Base-by-base conservation (phyloP, 139 green algal species). In the Limnomonas spitsbergensis region DNA sequence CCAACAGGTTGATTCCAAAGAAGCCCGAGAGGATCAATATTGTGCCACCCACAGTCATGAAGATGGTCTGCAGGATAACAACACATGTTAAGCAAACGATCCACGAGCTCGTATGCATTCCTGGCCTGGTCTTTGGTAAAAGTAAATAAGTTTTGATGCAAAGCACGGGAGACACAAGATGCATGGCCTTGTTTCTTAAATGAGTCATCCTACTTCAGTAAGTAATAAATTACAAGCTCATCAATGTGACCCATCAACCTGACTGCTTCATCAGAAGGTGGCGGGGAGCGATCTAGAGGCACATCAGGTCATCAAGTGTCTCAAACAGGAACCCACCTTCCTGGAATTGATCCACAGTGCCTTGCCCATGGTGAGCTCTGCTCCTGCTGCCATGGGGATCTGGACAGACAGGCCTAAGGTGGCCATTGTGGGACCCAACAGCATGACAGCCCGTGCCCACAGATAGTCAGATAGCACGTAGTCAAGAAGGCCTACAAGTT, bases 381-480 rank as follows among this genome's bases (percentile, higher is more conserved):
- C 84, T 9, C 79, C 73, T 4, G 85, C 87, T n/a, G 90, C 86
- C 27, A 95, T 81, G 20, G 91, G 91, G 35, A 96, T 90, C 80
- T 98, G 95, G 0, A 97, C 80, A 0, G 89, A 91, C 20, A 98
- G 86, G 1, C 93, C 93, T 0, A 95, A 81, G 0, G 94, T 97
- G 27, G 94, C 94, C 7, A 96, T 77, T 0, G 95, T 98, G 47
- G 95, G 93, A 3, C 92, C 89, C 47, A 97, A 83, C 26, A 99
- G 83, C 66, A 99, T 84, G 4, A 99, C 95, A 14, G 96, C 92
- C 0, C 92, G 80, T 0, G 94, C 95, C 96, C 96, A 99, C 4
- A 98, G 87, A 82, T 97, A 98, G 85, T 99, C 96, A 2, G 88
- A 92, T 36, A 98, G 76, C 31, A 97, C 93, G 77, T 99, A 98